A percentile compares a stretch with the other conserved stretches of the same genome.
Conservation (phyloP, 768 basidiomycete species). For the Rickenella mellea region DNA sequence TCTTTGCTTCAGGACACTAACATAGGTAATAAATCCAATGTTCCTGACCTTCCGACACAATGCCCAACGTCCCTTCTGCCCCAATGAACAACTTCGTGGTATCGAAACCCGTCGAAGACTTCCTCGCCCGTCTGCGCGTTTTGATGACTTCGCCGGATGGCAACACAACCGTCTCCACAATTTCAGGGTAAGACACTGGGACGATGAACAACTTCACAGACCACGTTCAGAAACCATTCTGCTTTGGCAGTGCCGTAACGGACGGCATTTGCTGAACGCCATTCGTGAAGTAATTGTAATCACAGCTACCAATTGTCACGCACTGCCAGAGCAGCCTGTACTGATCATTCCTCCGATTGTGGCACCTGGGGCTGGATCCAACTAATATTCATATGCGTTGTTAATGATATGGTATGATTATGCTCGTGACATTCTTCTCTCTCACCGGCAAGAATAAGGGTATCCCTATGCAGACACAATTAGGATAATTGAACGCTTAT, state of each 20-base stretch:
- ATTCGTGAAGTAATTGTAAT: neutral
- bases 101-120: constrained; percentile 85
- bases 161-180: constrained; percentile 65
- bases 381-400: constrained; percentile 4
- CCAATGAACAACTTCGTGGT: constrained; percentile 84
- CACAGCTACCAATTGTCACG: constrained; percentile 19
- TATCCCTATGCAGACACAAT: too few species aligned
- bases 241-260: constrained; percentile 82
- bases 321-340: constrained; percentile 80
- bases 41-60: constrained; percentile 72
- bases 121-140: constrained; percentile 68
- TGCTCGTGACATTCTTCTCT: neutral
- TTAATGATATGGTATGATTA: neutral
- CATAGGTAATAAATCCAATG: neutral
- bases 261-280: constrained; percentile 57
- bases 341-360: constrained; percentile 87
- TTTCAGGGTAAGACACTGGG: neutral
- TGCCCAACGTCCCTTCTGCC: constrained; percentile 82
- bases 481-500: neutral
- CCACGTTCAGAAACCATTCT: constrained; percentile 82
- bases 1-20: neutral
- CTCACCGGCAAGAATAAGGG: constrained; percentile 82
- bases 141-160: constrained; percentile 83
- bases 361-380: constrained; percentile 35
- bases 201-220: constrained; percentile 22